A percentile compares a stretch with the other conserved stretches of the same genome.
Conservation (phyloP, 192 early-diverging fungal genomes). For the Linnemannia zychae region DNA sequence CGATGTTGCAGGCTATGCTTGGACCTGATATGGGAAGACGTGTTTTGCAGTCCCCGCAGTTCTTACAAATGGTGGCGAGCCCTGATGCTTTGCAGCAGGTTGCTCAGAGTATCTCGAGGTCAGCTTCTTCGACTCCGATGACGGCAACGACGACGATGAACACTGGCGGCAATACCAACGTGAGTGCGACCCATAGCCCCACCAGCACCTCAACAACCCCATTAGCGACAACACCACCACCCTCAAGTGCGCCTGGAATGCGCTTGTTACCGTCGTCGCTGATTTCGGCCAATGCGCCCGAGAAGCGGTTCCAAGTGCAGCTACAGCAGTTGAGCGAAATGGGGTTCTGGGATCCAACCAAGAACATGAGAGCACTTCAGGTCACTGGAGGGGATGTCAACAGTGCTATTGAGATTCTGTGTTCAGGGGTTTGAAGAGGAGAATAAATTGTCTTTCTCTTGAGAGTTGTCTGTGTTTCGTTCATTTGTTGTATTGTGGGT, state of each 20-base stretch:
- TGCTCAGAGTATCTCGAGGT: conserved; percentile 55
- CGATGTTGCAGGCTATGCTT: conserved; percentile 76
- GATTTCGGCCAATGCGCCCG: conserved; percentile 53
- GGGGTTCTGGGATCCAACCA: conserved; percentile 91
- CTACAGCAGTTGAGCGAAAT: conserved; percentile 92
- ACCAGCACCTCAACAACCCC: conserved; percentile 1
- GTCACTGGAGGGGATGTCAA: conserved; percentile 89
- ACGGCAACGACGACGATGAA: neutral
- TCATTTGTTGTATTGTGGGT: too few species aligned
- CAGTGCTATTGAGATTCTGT: conserved; percentile 89
- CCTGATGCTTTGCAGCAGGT: conserved; percentile 83
- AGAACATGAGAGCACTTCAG: conserved; percentile 91
- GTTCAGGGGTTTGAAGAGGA: conserved; percentile 43
- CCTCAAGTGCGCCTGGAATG: neutral
- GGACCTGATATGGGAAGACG: conserved; percentile 82
- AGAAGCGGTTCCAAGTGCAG: conserved; percentile 79
- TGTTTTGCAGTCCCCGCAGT: conserved; percentile 81
- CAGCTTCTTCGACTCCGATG: neutral
- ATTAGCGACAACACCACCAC: conserved; percentile 16
- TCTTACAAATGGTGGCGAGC: conserved; percentile 84
- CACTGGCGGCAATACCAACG: neutral
- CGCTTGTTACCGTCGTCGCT: neutral
- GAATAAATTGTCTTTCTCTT: neutral
- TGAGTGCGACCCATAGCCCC: neutral
- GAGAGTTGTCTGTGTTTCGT: too few species aligned